These are phyloP conservation scores for Saxophila tyrrhenica DNA, from an alignment of 495 filamentous ascomycete species.

Conservation along the genomic window DNA sequence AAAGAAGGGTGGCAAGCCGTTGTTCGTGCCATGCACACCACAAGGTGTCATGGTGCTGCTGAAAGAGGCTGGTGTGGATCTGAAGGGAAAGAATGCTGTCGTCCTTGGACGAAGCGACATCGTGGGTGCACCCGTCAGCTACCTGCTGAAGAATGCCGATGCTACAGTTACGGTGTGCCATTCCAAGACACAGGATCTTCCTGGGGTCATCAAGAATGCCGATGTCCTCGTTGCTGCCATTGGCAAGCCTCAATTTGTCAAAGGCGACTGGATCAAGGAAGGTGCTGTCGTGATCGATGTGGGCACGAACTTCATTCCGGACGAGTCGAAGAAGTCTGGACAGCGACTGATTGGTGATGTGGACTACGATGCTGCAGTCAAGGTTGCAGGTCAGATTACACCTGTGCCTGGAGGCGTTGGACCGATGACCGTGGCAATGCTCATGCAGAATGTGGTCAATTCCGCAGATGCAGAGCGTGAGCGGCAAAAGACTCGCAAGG, in stretches of 20 bases:
- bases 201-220: conserved; percentile 63
- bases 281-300: conserved; percentile 95
- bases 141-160: conserved; percentile 85
- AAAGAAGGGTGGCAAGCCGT: conserved; percentile 77
- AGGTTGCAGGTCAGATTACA: conserved; percentile 90
- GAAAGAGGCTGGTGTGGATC: conserved; percentile 67
- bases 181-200: conserved; percentile 65
- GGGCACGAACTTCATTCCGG: conserved; percentile 92
- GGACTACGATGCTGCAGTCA: conserved; percentile 71
- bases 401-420: conserved; percentile 95
- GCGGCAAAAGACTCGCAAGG: conserved; percentile 60
- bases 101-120: conserved; percentile 94
- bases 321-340: conserved; percentile 86
- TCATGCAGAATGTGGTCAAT: conserved; percentile 86
- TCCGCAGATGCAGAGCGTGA: conserved; percentile 72
- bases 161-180: conserved; percentile 96
- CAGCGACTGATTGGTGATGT: conserved; percentile 93
- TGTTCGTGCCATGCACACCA: conserved; percentile 89
- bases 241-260: conserved; percentile 74
- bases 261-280: conserved; percentile 89
- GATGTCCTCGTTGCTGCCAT: conserved; percentile 90
- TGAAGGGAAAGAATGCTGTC: conserved; percentile 83
- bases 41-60: conserved; percentile 94
- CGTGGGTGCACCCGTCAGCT: conserved; percentile 92
- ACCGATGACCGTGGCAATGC: conserved; percentile 97